Evolutionary conservation across 106 monocot species (phyloP), one percentile per base, ranked within the genome.

Genomic region (Acorus gramineus): DNA sequence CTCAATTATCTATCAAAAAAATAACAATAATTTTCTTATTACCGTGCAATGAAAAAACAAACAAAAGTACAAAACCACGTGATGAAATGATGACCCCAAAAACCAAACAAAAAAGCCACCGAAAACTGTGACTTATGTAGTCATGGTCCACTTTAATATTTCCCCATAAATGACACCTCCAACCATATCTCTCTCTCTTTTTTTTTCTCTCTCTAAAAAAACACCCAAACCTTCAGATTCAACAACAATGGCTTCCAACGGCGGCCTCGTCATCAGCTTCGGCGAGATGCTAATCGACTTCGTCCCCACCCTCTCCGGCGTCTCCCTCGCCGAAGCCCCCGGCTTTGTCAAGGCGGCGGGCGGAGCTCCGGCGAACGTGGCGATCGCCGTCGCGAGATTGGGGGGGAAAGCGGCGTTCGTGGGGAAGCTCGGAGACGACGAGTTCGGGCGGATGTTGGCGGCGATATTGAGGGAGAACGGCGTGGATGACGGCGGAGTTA

Each of bases 201-300:
- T 7, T 47, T 14, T 3, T 7, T 43, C 52, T 43, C 64, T 11
- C 0, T 3, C 28, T 11, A 12, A 28, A 28, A 12, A 28, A 28
- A 28, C 28, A 28, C 28, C 28, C 28, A 28, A 28, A 28, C 28
- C 28, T 28, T 28, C 12, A 13, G 28, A 28, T 28, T 47, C 42
- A 14, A 13, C 44, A 8, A 58, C 58, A 57, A 46, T 14, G 11
- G 11, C 5, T 14, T 12, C 50, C 28, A 44, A 53, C 11, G 13
- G 45, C 3, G 11, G 46, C n/a, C 9, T 44, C 47, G 68, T 57
- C 49, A 13, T 68, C 55, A 58, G 57, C 57, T 74, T 74, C 74
- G 74, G 74, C 3, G 74, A 74, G 66, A 74, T 74, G 74, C 66
- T 74, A n/a, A 74, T 74, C 9, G 74, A 74, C 74, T 74, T 74